Percentiles rank a stretch among this genome's conserved stretches.
Evolutionary conservation across 2,329 filamentous ascomycete genomes (phyloP).

Genomic region (Aspergillus pseudonomiae): DNA sequence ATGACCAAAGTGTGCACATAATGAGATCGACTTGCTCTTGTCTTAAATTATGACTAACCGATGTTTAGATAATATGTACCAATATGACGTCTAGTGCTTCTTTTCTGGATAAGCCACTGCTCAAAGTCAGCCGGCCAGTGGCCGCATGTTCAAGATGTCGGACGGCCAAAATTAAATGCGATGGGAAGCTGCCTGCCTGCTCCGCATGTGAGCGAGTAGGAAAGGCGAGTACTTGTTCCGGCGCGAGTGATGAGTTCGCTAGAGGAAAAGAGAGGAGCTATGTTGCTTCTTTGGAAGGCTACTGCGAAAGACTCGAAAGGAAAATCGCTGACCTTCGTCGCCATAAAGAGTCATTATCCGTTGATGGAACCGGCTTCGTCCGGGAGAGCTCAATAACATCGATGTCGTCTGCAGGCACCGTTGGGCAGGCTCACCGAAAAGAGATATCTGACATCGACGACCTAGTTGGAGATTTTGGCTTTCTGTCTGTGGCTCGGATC

Average conservation of each 20-base stretch:
- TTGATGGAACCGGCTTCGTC: slow-evolving; percentile 29
- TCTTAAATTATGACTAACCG: slow-evolving; percentile 1
- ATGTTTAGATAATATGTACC: slow-evolving; percentile 25
- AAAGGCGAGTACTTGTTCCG: slow-evolving; percentile 83
- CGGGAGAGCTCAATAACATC: slow-evolving; percentile 43
- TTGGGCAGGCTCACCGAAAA: slow-evolving; percentile 51
- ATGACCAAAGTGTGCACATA: not conserved
- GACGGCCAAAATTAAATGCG: slow-evolving; percentile 94
- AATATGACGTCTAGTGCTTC: slow-evolving; percentile 36
- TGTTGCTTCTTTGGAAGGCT: slow-evolving; percentile 90
- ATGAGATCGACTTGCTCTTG: not conserved
- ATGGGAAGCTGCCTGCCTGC: slow-evolving; percentile 92
- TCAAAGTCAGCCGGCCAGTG: slow-evolving; percentile 72
- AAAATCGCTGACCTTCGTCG: slow-evolving; percentile 59
- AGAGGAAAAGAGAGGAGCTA: slow-evolving; percentile 95
- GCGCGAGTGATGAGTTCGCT: slow-evolving; percentile 93
- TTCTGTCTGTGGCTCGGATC: slow-evolving; percentile 63
- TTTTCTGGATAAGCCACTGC: slow-evolving; percentile 44
- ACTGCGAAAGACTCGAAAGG: slow-evolving; percentile 84
- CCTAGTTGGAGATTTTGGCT: slow-evolving; percentile 90
- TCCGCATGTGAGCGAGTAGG: slow-evolving; percentile 93
- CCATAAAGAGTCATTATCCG: slow-evolving; percentile 33
- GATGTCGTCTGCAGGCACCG: slow-evolving; percentile 29
- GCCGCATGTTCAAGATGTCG: slow-evolving; percentile 82
- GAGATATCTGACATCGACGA: slow-evolving; percentile 90